Percentiles rank a stretch among this genome's conserved stretches.
Conservation (phyloP, 495 filamentous ascomycete genomes). For the Daldinia loculata region DNA sequence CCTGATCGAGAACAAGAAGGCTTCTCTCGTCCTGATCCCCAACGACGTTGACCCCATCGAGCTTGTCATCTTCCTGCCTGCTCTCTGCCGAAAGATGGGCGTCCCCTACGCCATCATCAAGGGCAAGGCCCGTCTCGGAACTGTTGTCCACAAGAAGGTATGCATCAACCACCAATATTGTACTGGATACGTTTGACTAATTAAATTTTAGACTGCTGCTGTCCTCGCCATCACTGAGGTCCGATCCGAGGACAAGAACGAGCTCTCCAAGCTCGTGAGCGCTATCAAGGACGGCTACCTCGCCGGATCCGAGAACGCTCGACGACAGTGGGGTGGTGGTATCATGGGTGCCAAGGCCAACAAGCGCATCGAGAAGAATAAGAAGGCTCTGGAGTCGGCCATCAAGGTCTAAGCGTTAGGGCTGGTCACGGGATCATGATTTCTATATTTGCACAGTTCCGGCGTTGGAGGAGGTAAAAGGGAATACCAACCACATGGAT, state of each 20-base stretch:
- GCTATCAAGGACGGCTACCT: constrained; percentile 98
- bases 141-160: constrained; percentile 99
- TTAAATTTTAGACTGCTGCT: constrained; percentile 78
- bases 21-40: constrained; percentile 93
- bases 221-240: constrained; percentile 96
- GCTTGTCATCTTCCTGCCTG: constrained; percentile 98
- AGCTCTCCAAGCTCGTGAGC: constrained; percentile 94
- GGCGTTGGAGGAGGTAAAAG: constrained; percentile 50
- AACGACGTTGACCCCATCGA: constrained; percentile 99
- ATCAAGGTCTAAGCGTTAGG: constrained; percentile 84
- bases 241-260: constrained; percentile 95
- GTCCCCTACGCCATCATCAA: constrained; percentile 99
- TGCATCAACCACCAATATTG: constrained; percentile 5
- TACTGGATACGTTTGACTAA: constrained; percentile 35
- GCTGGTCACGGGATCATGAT: constrained; percentile 40
- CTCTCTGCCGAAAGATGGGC: constrained; percentile 99
- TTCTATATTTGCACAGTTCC: constrained; percentile 45
- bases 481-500: constrained; percentile 50
- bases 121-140: constrained; percentile 98
- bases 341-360: constrained; percentile 99
- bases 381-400: constrained; percentile 89
- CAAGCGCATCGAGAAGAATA: constrained; percentile 91
- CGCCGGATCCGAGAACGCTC: constrained; percentile 92
- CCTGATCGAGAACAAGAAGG: constrained; percentile 99
- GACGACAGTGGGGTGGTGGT: constrained; percentile 98